Conservation (phyloP, 768 basidiomycete species). For the Boletus coccyginus region DNA sequence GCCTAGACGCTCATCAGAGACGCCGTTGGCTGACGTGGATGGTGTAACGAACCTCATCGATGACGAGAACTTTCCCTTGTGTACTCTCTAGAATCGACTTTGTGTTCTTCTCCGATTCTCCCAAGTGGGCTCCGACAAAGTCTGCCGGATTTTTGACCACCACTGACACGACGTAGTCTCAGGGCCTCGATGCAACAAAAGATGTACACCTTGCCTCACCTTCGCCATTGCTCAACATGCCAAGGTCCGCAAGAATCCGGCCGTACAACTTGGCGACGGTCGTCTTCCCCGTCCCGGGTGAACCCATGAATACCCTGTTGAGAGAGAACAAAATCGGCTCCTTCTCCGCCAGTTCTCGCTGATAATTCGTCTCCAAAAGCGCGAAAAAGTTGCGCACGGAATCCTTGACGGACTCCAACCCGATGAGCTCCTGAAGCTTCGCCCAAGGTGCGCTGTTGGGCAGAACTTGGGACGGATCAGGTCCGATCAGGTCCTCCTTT, state of each 20-base stretch:
- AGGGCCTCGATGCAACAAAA: background rate
- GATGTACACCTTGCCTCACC: slow-evolving; percentile 36
- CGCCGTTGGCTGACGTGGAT: background rate
- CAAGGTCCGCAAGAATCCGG: slow-evolving; percentile 57
- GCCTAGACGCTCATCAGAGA: slow-evolving; percentile 41
- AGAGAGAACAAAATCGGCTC: slow-evolving; percentile 52
- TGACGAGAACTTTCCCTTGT: slow-evolving; percentile 65
- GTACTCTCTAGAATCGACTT: slow-evolving; percentile 60
- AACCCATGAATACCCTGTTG: slow-evolving; percentile 66
- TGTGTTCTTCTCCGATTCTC: slow-evolving; percentile 62
- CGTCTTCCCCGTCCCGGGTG: slow-evolving; percentile 73
- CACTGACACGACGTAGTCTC: slow-evolving; percentile 36
- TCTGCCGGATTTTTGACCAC: slow-evolving; percentile 68
- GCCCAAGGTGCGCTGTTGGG: slow-evolving; percentile 48
- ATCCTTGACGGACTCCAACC: slow-evolving; percentile 56
- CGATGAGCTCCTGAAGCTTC: slow-evolving; percentile 51
- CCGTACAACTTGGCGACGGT: slow-evolving; percentile 70
- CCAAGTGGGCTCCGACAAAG: slow-evolving; percentile 57
- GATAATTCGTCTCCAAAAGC: slow-evolving; percentile 52
- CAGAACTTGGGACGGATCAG: slow-evolving; percentile 53
- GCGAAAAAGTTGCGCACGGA: slow-evolving; percentile 49
- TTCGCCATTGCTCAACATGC: slow-evolving; percentile 70
- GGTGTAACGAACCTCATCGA: slow-evolving; percentile 53
- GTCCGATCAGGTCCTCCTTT: slow-evolving; percentile 62
- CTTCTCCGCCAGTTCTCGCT: slow-evolving; percentile 55